These are phyloP conservation scores for Cyathus pygmaeus DNA, from an alignment of 1,284 basidiomycete species.

Conservation along the genomic window DNA sequence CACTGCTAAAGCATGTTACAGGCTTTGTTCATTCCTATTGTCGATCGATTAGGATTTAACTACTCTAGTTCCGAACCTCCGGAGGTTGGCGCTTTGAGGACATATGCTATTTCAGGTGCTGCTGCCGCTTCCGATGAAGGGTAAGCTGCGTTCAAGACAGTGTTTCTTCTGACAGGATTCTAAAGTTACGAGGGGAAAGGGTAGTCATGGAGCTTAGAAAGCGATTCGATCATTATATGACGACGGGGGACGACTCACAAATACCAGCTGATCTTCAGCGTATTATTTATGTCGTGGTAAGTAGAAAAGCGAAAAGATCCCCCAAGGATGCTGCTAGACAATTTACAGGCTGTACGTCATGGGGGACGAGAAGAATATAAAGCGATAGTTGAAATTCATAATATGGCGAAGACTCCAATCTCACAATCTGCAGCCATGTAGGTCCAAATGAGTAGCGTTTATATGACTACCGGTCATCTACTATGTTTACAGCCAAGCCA, in stretches of 20 bases:
- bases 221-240: conserved; percentile 80
- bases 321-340: too few species aligned
- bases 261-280: conserved; percentile 84
- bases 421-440: conserved; percentile 77
- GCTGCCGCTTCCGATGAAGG: conserved; percentile 70
- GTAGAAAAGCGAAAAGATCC: too few species aligned
- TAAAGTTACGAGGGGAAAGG: conserved; percentile 44
- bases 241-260: conserved; percentile 79
- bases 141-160: too few species aligned
- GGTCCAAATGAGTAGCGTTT: conserved; percentile 26
- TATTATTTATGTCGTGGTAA: conserved; percentile 61
- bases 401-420: conserved; percentile 79
- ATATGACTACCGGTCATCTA: background rate
- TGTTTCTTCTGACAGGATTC: conserved; percentile 7
- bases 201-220: conserved; percentile 79
- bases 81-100: conserved; percentile 82
- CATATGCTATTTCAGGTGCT: conserved; percentile 77
- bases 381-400: conserved; percentile 75
- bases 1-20: conserved; percentile 34
- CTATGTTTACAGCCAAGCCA: conserved; percentile 41
- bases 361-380: conserved; percentile 86
- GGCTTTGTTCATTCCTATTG: conserved; percentile 83
- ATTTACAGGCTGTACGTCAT: conserved; percentile 73
- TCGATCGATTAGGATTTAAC: conserved; percentile 84
- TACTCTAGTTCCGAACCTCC: conserved; percentile 75